Percentiles rank a stretch among this genome's conserved stretches.
Conservation (phyloP, 345 rosid species). For the Eucalyptus melliodora region DNA sequence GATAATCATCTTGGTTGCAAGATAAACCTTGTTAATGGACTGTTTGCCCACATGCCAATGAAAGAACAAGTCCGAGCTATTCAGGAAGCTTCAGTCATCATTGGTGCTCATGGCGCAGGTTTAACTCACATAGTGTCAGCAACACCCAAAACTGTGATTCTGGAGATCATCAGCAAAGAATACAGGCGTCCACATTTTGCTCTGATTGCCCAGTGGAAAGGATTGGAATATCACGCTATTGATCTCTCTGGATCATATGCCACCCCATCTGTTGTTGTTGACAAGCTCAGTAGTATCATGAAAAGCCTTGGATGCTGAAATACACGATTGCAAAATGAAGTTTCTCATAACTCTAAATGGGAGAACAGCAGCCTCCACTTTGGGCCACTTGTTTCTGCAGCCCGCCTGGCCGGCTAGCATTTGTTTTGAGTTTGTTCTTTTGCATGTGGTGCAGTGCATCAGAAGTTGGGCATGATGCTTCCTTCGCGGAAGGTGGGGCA, state of each 20-base stretch:
- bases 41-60: conserved; percentile 89
- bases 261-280: conserved; percentile 34
- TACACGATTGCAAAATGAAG: background rate
- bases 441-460: background rate
- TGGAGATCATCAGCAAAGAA: conserved; percentile 55
- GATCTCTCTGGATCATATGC: conserved; percentile 57
- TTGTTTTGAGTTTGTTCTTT: background rate
- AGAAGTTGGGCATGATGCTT: background rate
- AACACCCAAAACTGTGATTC: conserved; percentile 65
- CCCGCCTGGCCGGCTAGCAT: background rate
- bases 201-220: conserved; percentile 86
- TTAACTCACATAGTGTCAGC: conserved; percentile 88
- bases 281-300: conserved; percentile 36
- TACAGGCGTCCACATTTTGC: conserved; percentile 77
- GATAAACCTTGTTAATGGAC: conserved; percentile 71
- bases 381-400: background rate
- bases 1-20: conserved; percentile 36
- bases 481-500: background rate
- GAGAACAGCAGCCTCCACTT: background rate
- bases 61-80: conserved; percentile 75
- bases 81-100: conserved; percentile 89
- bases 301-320: conserved; percentile 47
- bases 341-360: background rate
- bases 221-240: conserved; percentile 79
- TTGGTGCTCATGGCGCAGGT: conserved; percentile 98